These are phyloP conservation scores for Fusarium sororula DNA, from an alignment of 2,329 filamentous ascomycete species.

Conservation along the genomic window DNA sequence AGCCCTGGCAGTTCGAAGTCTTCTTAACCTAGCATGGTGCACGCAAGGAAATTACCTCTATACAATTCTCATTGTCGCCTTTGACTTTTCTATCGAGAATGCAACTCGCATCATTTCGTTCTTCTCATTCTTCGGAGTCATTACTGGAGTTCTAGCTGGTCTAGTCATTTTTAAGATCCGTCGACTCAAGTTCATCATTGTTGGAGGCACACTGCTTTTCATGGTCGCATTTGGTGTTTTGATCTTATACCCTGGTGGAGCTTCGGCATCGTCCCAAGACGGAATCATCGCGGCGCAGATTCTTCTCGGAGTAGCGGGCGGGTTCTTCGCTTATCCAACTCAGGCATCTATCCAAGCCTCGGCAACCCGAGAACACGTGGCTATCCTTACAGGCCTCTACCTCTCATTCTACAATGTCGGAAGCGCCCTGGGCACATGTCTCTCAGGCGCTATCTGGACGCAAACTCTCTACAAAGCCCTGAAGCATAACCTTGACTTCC, in stretches of 20 bases:
- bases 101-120: slow-evolving; percentile 66
- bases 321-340: slow-evolving; percentile 60
- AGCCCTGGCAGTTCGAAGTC: slow-evolving; percentile 62
- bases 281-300: slow-evolving; percentile 66
- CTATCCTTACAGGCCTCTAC: slow-evolving; percentile 51
- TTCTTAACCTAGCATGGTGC: slow-evolving; percentile 63
- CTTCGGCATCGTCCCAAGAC: slow-evolving; percentile 49
- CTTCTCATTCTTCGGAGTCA: slow-evolving; percentile 62
- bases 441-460: slow-evolving; percentile 55
- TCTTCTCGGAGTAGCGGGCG: slow-evolving; percentile 66
- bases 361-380: slow-evolving; percentile 49
- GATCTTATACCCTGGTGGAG: slow-evolving; percentile 63
- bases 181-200: slow-evolving; percentile 66
- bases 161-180: slow-evolving; percentile 61
- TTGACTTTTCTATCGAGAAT: slow-evolving; percentile 62
- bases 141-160: slow-evolving; percentile 62
- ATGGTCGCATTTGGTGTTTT: slow-evolving; percentile 65
- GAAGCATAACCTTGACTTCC: slow-evolving; percentile 46
- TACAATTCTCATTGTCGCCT: slow-evolving; percentile 66
- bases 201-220: slow-evolving; percentile 64
- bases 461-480: slow-evolving; percentile 50
- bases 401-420: slow-evolving; percentile 55
- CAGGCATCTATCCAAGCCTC: slow-evolving; percentile 54
- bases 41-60: slow-evolving; percentile 69
- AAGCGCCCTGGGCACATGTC: slow-evolving; percentile 52